Conservation (phyloP, 1,284 basidiomycete species). For the Trichosporon sp. region DNA sequence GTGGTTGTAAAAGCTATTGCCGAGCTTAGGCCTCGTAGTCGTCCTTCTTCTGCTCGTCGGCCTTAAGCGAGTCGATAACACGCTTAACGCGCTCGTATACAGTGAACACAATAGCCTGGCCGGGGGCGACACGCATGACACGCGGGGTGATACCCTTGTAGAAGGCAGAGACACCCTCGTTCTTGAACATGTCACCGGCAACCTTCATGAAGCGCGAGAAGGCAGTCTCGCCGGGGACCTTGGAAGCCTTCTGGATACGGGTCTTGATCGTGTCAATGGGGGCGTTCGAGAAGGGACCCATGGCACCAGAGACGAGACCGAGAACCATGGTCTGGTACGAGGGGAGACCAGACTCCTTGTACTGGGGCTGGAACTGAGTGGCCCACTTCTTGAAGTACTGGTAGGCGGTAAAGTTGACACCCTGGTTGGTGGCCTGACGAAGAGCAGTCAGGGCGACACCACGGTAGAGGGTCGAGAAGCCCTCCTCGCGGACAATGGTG, state of each 20-base stretch:
- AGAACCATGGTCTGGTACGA: conserved; percentile 93
- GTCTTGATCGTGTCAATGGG: conserved; percentile 98
- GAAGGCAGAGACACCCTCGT: conserved; percentile 83
- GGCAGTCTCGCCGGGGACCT: conserved; percentile 70
- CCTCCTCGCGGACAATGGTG: conserved; percentile 91
- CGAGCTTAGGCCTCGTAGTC: conserved; percentile 21
- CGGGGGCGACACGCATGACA: conserved; percentile 92
- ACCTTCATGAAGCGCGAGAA: conserved; percentile 67
- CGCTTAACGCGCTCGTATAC: conserved; percentile 73
- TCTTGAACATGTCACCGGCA: conserved; percentile 83
- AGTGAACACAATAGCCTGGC: conserved; percentile 57
- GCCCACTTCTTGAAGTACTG: conserved; percentile 89
- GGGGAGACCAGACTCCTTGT: conserved; percentile 60
- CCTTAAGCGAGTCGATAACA: conserved; percentile 64
- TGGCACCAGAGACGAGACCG: conserved; percentile 91
- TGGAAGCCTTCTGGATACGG: conserved; percentile 70
- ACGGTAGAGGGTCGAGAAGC: conserved; percentile 76
- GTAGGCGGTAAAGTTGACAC: conserved; percentile 97
- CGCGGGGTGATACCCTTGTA: conserved; percentile 97
- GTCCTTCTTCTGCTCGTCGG: conserved; percentile 44
- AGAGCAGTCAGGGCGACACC: conserved; percentile 90
- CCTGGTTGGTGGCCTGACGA: conserved; percentile 97
- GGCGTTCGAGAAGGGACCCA: conserved; percentile 95
- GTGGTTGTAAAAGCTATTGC: background rate
- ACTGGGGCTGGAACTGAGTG: conserved; percentile 68